Base-by-base conservation (phyloP, 352 stramenopile genomes). In the Phytophthora ramorum region DNA sequence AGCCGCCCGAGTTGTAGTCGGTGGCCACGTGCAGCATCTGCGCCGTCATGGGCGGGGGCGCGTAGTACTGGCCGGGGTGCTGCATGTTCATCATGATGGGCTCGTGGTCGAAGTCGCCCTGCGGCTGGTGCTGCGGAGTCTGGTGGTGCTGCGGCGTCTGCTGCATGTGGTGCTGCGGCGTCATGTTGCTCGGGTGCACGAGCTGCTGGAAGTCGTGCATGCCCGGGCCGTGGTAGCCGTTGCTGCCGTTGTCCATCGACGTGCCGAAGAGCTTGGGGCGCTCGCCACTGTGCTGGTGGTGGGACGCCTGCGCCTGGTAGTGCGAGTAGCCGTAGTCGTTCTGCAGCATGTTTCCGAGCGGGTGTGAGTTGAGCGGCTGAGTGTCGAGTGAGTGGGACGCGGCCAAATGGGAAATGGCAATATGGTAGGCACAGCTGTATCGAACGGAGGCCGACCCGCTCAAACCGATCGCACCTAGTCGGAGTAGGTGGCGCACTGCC, bases 381-480 rank as follows among this genome's bases (percentile, higher is more conserved):
- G 32, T 48, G 49, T 51, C 35, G 57, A 38, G 46, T 76, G 75
- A 37, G 72, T 67, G 59, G 62, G 66, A 73, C 63, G 68, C 41
- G 70, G 73, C 82, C 82, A 87, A 91, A 89, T 89, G 78, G 79
- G 48, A 76, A 91, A 91, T 91, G 82, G 80, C 81, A 88, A 85
- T 69, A 78, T 82, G 78, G 69, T 51, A 40, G 48, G 44, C 73
- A 83, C 81, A 88, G 81, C 73, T 87, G 81, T 32, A 72, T 70
- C 37, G 58, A 63, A 47, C 5, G 37, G 26, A 32, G 26, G 26
- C 26, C 26, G 4, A 32, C 26, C 26, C 26, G 26, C 7, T 0
- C 7, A 32, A 32, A 9, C 7, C 7, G 26, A 32, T 32, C 26
- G 26, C 26, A 32, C 26, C 26, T 32, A 32, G 26, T 6, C 4